Evolutionary conservation across 345 rosid genomes (phyloP).

Genomic region (Populus ilicifolia): DNA sequence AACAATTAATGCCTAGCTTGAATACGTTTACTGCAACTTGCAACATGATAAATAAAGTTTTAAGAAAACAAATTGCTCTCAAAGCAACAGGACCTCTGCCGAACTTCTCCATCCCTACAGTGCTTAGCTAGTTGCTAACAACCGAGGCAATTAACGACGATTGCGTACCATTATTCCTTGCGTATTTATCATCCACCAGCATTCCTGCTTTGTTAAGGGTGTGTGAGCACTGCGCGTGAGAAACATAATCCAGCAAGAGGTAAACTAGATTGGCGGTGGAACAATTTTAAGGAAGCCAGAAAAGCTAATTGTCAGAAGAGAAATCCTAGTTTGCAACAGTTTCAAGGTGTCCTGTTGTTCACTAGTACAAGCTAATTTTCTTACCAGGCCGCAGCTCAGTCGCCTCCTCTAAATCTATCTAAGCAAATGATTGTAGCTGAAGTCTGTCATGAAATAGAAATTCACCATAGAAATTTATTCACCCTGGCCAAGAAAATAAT

Average conservation of each 20-base stretch:
- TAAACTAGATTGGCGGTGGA: not conserved
- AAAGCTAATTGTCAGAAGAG: not conserved
- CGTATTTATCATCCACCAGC: not conserved
- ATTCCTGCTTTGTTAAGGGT: not conserved
- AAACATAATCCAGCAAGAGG: not conserved
- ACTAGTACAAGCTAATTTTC: not conserved
- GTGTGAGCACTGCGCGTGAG: not conserved
- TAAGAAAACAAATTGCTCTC: too few relatives aligned
- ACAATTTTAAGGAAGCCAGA: not conserved
- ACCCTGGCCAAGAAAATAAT: conserved; percentile 7
- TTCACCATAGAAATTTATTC: conserved; percentile 1
- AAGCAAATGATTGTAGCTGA: not conserved
- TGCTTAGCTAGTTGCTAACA: not conserved
- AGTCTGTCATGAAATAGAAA: not conserved
- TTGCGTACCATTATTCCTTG: not conserved
- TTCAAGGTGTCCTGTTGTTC: not conserved
- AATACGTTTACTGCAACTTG: too few relatives aligned
- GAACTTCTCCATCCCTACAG: too few relatives aligned
- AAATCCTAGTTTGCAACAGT: not conserved
- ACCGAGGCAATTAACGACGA: too few relatives aligned
- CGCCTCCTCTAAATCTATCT: not conserved
- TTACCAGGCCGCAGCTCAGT: not conserved
- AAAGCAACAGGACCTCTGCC: too few relatives aligned
- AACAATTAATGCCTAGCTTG: too few relatives aligned
- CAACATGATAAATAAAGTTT: too few relatives aligned